Evolutionary conservation across 1,284 basidiomycete genomes (phyloP).

Genomic region (Coriolopsis trogii): DNA sequence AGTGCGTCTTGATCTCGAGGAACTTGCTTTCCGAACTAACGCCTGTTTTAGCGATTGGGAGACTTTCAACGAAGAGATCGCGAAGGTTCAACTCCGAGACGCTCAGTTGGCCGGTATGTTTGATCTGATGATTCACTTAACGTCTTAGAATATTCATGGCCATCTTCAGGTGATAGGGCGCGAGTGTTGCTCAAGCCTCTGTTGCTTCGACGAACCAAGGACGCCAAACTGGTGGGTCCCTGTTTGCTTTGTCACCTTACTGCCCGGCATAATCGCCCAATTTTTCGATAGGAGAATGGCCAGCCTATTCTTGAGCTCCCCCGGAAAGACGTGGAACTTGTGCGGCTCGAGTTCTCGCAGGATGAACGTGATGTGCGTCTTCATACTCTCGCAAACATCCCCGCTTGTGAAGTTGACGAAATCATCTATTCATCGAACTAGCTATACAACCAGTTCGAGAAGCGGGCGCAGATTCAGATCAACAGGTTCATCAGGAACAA

Average conservation of each 20-base stretch:
- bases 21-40: neutral
- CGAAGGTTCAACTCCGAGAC: slow-evolving; percentile 53
- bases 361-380: slow-evolving; percentile 63
- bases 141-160: neutral
- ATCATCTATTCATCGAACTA: slow-evolving; percentile 24
- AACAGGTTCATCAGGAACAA: slow-evolving; percentile 60
- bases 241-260: neutral
- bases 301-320: slow-evolving; percentile 62
- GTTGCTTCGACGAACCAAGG: slow-evolving; percentile 63
- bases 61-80: slow-evolving; percentile 59
- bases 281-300: slow-evolving; percentile 49
- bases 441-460: slow-evolving; percentile 66
- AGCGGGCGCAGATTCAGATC: slow-evolving; percentile 51
- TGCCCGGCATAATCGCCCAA: neutral
- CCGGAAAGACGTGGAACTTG: slow-evolving; percentile 60
- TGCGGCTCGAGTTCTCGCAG: slow-evolving; percentile 55
- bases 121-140: neutral
- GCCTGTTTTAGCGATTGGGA: slow-evolving; percentile 49
- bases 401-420: neutral
- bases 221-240: slow-evolving; percentile 45
- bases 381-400: neutral
- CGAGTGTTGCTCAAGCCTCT: slow-evolving; percentile 63
- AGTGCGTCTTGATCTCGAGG: slow-evolving; percentile 31
- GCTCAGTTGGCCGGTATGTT: slow-evolving; percentile 56
- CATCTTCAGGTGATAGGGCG: slow-evolving; percentile 44